phyloP scores from a whole-genome alignment of 768 basidiomycete genomes.

The Holtermannia corniformis region DNA sequence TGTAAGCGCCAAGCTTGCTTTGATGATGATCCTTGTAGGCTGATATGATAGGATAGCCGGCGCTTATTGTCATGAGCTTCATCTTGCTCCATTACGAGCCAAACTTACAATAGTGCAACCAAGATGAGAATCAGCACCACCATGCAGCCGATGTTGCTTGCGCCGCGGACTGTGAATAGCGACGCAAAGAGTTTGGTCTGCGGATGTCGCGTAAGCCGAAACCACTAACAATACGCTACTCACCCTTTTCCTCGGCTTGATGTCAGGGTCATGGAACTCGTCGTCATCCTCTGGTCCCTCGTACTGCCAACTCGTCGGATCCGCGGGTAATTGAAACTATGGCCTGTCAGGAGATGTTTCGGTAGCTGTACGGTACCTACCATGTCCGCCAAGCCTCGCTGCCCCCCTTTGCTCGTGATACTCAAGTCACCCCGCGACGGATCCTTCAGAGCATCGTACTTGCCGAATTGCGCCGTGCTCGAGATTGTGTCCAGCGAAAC shows the following conservation, averaged over 20 bases:
- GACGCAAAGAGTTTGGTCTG: slow-evolving; percentile 42
- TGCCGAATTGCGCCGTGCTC: slow-evolving; percentile 26
- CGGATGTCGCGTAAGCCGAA: not conserved
- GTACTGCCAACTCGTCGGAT: slow-evolving; percentile 32
- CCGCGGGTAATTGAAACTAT: slow-evolving; percentile 36
- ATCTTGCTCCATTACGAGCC: not conserved
- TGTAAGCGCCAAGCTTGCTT: slow-evolving; percentile 51
- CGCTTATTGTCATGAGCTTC: slow-evolving; percentile 26
- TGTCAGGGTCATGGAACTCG: slow-evolving; percentile 37
- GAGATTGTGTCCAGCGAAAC: slow-evolving; percentile 14
- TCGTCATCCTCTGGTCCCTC: slow-evolving; percentile 37
- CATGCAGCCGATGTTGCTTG: slow-evolving; percentile 65
- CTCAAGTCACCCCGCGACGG: slow-evolving; percentile 20
- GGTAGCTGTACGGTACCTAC: slow-evolving; percentile 11
- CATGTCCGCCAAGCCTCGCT: slow-evolving; percentile 26
- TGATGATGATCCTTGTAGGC: slow-evolving; percentile 42
- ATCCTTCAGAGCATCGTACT: slow-evolving; percentile 21
- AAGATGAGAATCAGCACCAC: slow-evolving; percentile 58
- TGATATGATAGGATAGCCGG: slow-evolving; percentile 73
- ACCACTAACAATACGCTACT: not conserved
- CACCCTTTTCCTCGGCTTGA: slow-evolving; percentile 7
- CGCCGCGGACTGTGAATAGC: slow-evolving; percentile 69
- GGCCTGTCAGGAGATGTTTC: not conserved
- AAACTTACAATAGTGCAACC: slow-evolving; percentile 55
- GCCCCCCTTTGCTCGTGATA: slow-evolving; percentile 30